Conservation (phyloP, 352 stramenopile species). For the Poterioochromonas sp. region DNA sequence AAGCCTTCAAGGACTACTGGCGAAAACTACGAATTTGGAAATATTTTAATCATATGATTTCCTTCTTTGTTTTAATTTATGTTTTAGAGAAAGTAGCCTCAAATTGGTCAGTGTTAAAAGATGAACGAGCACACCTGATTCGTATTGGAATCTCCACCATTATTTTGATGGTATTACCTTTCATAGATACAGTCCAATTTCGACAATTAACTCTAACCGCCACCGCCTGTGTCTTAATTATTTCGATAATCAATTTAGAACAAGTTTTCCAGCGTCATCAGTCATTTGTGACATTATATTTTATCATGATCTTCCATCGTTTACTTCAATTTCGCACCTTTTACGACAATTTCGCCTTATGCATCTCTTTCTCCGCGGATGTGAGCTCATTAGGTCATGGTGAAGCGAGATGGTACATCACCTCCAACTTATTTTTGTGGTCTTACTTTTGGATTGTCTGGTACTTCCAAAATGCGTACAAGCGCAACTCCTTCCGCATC, state of each 20-base stretch:
- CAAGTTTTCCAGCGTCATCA: background rate
- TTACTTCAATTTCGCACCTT: background rate
- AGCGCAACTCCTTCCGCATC: background rate
- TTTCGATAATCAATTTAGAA: background rate
- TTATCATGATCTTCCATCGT: background rate
- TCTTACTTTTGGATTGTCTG: background rate
- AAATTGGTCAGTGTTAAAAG: too few species aligned
- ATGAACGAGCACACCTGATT: too few species aligned
- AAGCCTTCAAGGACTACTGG: too few species aligned
- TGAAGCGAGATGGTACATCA: background rate
- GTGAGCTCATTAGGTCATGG: background rate
- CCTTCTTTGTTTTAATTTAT: too few species aligned
- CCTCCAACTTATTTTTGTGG: background rate
- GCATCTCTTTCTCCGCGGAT: background rate
- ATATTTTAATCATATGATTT: too few species aligned
- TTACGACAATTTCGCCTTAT: constrained; percentile 1
- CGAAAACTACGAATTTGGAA: too few species aligned
- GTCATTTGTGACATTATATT: background rate
- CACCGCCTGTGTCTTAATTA: background rate
- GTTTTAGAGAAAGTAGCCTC: too few species aligned
- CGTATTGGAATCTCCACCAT: too few species aligned
- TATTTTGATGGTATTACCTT: too few species aligned
- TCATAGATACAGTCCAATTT: too few species aligned
- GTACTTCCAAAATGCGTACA: background rate
- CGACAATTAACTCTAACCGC: too few species aligned